Evolutionary conservation across 805 yeast genomes (phyloP).

Genomic region (Dipodascopsis uninucleata): DNA sequence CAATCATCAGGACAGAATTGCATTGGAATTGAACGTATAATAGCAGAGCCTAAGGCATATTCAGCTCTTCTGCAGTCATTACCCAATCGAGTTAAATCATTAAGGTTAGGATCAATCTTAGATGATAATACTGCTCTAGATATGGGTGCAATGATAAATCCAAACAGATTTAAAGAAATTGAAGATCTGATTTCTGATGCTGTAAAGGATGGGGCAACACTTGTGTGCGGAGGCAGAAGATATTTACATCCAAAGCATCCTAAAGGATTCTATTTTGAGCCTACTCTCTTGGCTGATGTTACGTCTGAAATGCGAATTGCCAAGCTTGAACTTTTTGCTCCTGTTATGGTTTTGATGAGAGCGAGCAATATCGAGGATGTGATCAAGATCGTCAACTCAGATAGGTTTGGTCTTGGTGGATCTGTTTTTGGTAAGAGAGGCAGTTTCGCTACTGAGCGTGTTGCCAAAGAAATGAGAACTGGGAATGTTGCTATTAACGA

Average conservation of each 20-base stretch:
- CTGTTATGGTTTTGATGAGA: slow-evolving; percentile 73
- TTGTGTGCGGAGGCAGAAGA: slow-evolving; percentile 77
- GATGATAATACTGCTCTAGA: slow-evolving; percentile 77
- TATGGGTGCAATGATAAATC: slow-evolving; percentile 93
- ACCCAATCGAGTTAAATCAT: slow-evolving; percentile 50
- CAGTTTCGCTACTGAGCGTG: slow-evolving; percentile 53
- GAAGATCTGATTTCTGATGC: slow-evolving; percentile 71
- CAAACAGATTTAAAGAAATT: slow-evolving; percentile 63
- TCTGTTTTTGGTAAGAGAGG: slow-evolving; percentile 70
- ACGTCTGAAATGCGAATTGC: slow-evolving; percentile 75
- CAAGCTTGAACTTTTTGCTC: slow-evolving; percentile 91
- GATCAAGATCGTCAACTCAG: slow-evolving; percentile 70
- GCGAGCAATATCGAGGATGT: slow-evolving; percentile 68
- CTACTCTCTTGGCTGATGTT: slow-evolving; percentile 83
- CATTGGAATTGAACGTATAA: slow-evolving; percentile 93
- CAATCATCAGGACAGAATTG: slow-evolving; percentile 98
- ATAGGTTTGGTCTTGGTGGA: slow-evolving; percentile 87
- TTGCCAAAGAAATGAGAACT: slow-evolving; percentile 62
- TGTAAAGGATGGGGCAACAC: slow-evolving; percentile 71
- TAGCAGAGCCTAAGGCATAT: slow-evolving; percentile 70
- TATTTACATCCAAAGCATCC: slow-evolving; percentile 88
- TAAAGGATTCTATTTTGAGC: slow-evolving; percentile 88
- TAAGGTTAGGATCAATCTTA: slow-evolving; percentile 85
- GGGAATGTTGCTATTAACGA: slow-evolving; percentile 98
- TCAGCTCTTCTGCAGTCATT: slow-evolving; percentile 57